A percentile compares a stretch with the other conserved stretches of the same genome.
phyloP scores from a whole-genome alignment of 108 stramenopile genomes.

The Conticribra weissflogii region DNA sequence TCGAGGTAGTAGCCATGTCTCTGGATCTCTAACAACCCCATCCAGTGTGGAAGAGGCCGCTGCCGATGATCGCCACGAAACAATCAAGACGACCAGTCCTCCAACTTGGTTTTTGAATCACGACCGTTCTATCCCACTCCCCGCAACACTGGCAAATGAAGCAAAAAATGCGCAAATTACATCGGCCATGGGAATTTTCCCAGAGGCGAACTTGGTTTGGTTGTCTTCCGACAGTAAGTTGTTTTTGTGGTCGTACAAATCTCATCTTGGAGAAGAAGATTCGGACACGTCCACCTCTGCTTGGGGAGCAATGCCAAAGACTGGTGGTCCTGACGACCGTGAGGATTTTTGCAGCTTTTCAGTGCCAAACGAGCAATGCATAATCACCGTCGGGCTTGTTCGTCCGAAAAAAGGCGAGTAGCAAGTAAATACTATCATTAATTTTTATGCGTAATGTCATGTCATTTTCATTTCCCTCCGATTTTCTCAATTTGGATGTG shows the following conservation, averaged over 20 bases:
- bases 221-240: constrained; percentile 88
- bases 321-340: not conserved
- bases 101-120: constrained; percentile 44
- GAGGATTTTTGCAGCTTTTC: constrained; percentile 74
- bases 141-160: constrained; percentile 54
- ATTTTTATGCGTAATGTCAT: not conserved
- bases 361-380: constrained; percentile 81
- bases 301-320: constrained; percentile 10
- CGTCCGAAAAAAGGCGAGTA: constrained; percentile 77
- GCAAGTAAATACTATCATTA: not conserved
- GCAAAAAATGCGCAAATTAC: constrained; percentile 49
- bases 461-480: not conserved
- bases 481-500: constrained; percentile 14
- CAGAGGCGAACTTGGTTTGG: constrained; percentile 92
- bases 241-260: constrained; percentile 85
- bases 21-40: not conserved
- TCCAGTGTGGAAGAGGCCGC: not conserved
- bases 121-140: constrained; percentile 70
- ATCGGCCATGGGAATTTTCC: constrained; percentile 91
- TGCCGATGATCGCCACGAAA: not conserved
- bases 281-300: not conserved
- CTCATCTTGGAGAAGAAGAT: constrained; percentile 15
- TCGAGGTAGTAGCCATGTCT: not conserved
- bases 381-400: constrained; percentile 83
- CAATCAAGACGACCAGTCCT: constrained; percentile 10